phyloP scores from a whole-genome alignment of 805 yeast genomes.

The Teunomyces atbi region DNA sequence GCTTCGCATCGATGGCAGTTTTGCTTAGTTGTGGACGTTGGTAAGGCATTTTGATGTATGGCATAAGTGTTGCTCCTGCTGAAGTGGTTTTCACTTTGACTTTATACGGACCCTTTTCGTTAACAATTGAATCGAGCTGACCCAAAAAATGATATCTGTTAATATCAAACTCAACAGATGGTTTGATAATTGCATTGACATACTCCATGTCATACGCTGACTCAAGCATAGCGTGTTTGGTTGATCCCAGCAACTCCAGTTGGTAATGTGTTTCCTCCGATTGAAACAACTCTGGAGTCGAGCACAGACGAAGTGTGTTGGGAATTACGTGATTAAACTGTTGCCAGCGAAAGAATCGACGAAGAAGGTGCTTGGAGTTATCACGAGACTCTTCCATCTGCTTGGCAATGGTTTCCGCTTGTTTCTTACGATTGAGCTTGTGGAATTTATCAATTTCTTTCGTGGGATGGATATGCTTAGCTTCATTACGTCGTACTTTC shows the following conservation, averaged over 20 bases:
- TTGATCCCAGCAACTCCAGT: slow-evolving; percentile 24
- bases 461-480: background rate
- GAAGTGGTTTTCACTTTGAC: slow-evolving; percentile 29
- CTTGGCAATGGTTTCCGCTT: slow-evolving; percentile 13
- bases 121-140: slow-evolving; percentile 18
- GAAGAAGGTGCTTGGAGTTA: slow-evolving; percentile 18
- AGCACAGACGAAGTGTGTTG: slow-evolving; percentile 31
- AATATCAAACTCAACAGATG: slow-evolving; percentile 32
- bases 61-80: slow-evolving; percentile 32
- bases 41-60: slow-evolving; percentile 28
- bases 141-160: slow-evolving; percentile 25
- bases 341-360: slow-evolving; percentile 26
- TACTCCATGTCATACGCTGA: slow-evolving; percentile 32
- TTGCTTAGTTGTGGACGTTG: slow-evolving; percentile 15
- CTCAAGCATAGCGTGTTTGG: slow-evolving; percentile 16
- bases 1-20: slow-evolving; percentile 32
- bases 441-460: slow-evolving; percentile 5
- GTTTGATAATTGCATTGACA: slow-evolving; percentile 30
- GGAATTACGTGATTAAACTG: slow-evolving; percentile 28
- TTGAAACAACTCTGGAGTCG: slow-evolving; percentile 15
- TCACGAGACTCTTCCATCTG: slow-evolving; percentile 12
- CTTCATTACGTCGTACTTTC: slow-evolving; percentile 6
- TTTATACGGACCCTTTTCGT: slow-evolving; percentile 35
- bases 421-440: slow-evolving; percentile 8
- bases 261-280: slow-evolving; percentile 10